phyloP scores from a whole-genome alignment of 208 protist species.

The Crithidia thermophila region DNA sequence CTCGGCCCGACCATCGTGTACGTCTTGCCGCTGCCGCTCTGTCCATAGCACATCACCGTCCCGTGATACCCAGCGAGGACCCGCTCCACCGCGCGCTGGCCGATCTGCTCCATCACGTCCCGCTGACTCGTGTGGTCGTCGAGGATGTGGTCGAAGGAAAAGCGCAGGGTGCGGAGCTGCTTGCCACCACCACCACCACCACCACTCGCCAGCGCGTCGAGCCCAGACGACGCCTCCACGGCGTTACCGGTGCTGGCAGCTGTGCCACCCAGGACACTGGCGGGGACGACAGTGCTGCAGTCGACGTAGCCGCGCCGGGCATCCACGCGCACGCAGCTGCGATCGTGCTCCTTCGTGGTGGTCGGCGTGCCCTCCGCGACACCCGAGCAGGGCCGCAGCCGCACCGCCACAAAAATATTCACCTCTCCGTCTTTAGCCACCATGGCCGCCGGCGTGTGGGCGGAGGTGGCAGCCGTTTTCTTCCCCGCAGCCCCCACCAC shows the following conservation, averaged over 20 bases:
- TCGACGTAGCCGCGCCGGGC: slow-evolving; percentile 26
- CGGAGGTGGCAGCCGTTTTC: too few species aligned
- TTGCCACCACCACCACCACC: background rate
- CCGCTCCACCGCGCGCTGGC: slow-evolving; percentile 48
- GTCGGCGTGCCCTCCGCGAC: background rate
- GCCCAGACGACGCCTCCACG: background rate
- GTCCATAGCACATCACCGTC: slow-evolving; percentile 90
- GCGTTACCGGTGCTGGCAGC: background rate
- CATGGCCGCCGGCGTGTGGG: background rate
- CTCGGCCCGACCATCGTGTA: slow-evolving; percentile 79
- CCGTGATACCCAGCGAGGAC: slow-evolving; percentile 81
- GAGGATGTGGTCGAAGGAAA: slow-evolving; percentile 77
- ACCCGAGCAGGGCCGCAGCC: slow-evolving; percentile 42
- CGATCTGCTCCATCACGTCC: slow-evolving; percentile 72
- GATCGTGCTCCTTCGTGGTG: background rate
- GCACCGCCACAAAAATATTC: slow-evolving; percentile 43
- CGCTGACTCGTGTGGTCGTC: slow-evolving; percentile 52
- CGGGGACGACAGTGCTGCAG: slow-evolving; percentile 20
- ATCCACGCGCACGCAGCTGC: slow-evolving; percentile 29
- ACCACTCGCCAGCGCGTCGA: background rate
- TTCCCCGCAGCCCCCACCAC: background rate
- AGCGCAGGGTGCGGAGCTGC: slow-evolving; percentile 27
- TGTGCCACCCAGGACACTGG: background rate
- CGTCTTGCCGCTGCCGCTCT: slow-evolving; percentile 93
- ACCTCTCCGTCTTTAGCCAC: background rate